Evolutionary conservation across 768 basidiomycete genomes (phyloP).

Genomic region (Suillus ampliporus): DNA sequence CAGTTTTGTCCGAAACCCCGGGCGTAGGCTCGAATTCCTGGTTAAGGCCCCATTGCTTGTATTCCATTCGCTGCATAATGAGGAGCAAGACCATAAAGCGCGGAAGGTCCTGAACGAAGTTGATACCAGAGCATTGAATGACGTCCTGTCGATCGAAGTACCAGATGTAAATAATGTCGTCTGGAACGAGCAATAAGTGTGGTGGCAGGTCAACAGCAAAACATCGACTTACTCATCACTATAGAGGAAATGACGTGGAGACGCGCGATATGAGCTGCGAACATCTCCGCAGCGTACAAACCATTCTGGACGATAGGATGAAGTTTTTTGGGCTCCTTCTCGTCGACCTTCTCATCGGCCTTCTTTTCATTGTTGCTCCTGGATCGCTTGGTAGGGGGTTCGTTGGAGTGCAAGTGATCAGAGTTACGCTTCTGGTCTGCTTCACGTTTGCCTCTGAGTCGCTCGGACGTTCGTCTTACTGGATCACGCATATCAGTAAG

Average conservation of each 20-base stretch:
- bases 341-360: neutral
- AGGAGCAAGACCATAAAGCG: conserved; percentile 16
- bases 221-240: neutral
- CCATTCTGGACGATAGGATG: conserved; percentile 10
- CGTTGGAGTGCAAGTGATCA: neutral
- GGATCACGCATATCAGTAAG: neutral
- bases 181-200: neutral
- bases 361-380: neutral
- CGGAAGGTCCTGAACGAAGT: conserved; percentile 20
- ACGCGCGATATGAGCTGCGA: conserved; percentile 6
- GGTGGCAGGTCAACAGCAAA: neutral
- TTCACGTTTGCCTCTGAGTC: too few species aligned
- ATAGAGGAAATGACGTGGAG: conserved; percentile 2
- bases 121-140: conserved; percentile 16
- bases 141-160: neutral
- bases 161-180: conserved; percentile 7
- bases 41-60: conserved; percentile 19
- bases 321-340: neutral
- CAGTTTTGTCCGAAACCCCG: neutral
- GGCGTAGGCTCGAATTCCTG: neutral
- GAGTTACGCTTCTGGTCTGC: neutral
- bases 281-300: conserved; percentile 6
- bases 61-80: conserved; percentile 16
- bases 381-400: neutral
- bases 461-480: neutral